Evolutionary conservation across 495 filamentous ascomycete genomes (phyloP).

Genomic region (Xylaria castorea): DNA sequence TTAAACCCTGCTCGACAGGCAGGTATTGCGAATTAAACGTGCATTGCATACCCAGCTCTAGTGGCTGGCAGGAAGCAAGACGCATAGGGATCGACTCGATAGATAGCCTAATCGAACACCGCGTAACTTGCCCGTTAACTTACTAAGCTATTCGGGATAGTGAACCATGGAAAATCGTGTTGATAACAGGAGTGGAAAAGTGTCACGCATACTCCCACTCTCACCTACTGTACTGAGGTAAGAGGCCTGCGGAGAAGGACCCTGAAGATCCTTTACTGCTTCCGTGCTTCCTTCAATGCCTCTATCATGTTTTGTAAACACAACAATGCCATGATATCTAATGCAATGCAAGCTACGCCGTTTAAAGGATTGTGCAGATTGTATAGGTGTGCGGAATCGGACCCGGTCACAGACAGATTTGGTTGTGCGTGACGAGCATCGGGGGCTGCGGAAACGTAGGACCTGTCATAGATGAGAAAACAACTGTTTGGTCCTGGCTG

Average conservation of each 20-base stretch:
- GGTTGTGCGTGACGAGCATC: background rate
- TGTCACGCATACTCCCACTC: background rate
- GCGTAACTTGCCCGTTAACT: slow-evolving; percentile 21
- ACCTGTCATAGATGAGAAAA: slow-evolving; percentile 8
- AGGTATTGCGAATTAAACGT: slow-evolving; percentile 26
- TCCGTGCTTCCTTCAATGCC: background rate
- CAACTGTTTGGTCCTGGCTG: background rate
- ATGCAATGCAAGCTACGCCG: background rate
- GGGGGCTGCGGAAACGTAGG: slow-evolving; percentile 11
- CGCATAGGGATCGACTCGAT: slow-evolving; percentile 18
- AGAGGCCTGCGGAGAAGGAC: slow-evolving; percentile 19
- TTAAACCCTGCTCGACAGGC: slow-evolving; percentile 13
- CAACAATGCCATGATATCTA: slow-evolving; percentile 2
- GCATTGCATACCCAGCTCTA: slow-evolving; percentile 26
- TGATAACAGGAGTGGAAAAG: slow-evolving; percentile 3
- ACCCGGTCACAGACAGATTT: background rate
- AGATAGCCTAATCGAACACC: slow-evolving; percentile 19
- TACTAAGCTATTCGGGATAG: background rate
- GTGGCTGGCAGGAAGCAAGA: background rate
- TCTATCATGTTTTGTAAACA: background rate
- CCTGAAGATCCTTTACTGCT: slow-evolving; percentile 21
- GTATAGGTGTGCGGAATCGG: slow-evolving; percentile 5
- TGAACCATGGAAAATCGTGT: background rate
- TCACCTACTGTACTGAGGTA: background rate
- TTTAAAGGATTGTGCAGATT: background rate